A percentile compares a stretch with the other conserved stretches of the same genome.
Evolutionary conservation across 192 early-diverging fungal species (phyloP).

Genomic region (Chytriomyces confervae): DNA sequence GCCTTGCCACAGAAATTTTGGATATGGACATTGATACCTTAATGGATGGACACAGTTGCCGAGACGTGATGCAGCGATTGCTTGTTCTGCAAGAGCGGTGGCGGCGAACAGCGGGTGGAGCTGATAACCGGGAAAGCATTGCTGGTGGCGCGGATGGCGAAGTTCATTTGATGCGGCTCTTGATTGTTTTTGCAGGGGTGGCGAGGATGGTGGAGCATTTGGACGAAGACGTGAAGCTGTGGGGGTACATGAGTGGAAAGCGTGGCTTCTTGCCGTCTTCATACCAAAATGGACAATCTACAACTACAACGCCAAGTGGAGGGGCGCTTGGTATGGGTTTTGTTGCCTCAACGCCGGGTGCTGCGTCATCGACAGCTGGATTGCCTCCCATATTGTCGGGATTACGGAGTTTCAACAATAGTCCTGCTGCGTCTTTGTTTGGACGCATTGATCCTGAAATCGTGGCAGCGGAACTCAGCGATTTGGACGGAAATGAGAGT

Average conservation of each 20-base stretch:
- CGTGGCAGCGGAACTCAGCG: conserved; percentile 32
- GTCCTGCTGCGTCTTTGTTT: conserved; percentile 27
- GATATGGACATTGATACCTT: conserved; percentile 67
- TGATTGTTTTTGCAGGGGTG: conserved; percentile 75
- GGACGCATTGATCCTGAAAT: conserved; percentile 21
- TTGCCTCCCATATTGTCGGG: background rate
- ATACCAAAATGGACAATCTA: background rate
- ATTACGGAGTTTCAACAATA: background rate
- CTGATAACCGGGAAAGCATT: conserved; percentile 28
- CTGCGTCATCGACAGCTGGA: background rate
- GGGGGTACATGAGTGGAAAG: conserved; percentile 53
- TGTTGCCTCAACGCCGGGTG: background rate
- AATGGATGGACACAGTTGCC: conserved; percentile 65
- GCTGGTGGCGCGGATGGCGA: background rate
- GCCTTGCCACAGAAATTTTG: conserved; percentile 72
- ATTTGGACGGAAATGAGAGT: conserved; percentile 37
- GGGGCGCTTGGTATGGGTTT: background rate
- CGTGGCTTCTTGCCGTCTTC: background rate
- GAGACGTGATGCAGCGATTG: conserved; percentile 63
- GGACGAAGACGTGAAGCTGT: conserved; percentile 75
- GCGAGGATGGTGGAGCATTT: conserved; percentile 80
- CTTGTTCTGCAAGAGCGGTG: conserved; percentile 67
- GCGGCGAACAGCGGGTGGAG: conserved; percentile 70
- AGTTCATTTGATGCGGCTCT: conserved; percentile 63
- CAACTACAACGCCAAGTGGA: background rate